Evolutionary conservation across 108 stramenopile species (phyloP).

Genomic region (Nitzschia sp.): DNA sequence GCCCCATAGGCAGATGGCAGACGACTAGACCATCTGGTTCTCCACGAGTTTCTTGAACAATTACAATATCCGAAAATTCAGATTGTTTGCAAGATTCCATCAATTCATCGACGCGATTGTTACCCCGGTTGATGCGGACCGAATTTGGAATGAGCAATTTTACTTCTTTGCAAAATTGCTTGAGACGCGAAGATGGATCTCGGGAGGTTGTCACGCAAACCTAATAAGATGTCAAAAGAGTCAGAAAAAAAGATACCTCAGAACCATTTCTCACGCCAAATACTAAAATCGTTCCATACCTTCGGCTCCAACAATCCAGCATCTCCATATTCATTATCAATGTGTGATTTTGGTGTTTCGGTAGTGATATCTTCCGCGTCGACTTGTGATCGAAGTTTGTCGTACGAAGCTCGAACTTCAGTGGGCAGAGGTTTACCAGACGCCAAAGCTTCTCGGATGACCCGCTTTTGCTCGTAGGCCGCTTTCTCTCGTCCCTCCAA

Average conservation of each 20-base stretch:
- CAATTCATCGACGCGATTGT: conserved; percentile 90
- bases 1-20: conserved; percentile 97
- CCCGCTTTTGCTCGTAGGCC: conserved; percentile 88
- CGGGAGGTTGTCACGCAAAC: conserved; percentile 97
- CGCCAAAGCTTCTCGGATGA: conserved; percentile 84
- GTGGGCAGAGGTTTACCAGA: conserved; percentile 93
- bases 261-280: conserved; percentile 92
- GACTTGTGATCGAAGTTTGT: conserved; percentile 65
- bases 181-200: conserved; percentile 91
- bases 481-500: conserved; percentile 80
- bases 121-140: conserved; percentile 94
- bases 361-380: conserved; percentile 84
- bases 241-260: conserved; percentile 87
- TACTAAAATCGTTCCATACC: neutral
- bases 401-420: conserved; percentile 85
- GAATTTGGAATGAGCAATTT: conserved; percentile 95
- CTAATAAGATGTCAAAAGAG: conserved; percentile 31
- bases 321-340: conserved; percentile 98
- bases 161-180: conserved; percentile 98
- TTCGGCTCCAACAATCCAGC: conserved; percentile 91
- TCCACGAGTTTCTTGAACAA: conserved; percentile 98
- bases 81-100: conserved; percentile 86
- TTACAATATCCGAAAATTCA: conserved; percentile 96
- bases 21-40: conserved; percentile 98
- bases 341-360: conserved; percentile 45